Conservation (phyloP, 2,329 filamentous ascomycete genomes). For the Colletotrichum ledebouriae region DNA sequence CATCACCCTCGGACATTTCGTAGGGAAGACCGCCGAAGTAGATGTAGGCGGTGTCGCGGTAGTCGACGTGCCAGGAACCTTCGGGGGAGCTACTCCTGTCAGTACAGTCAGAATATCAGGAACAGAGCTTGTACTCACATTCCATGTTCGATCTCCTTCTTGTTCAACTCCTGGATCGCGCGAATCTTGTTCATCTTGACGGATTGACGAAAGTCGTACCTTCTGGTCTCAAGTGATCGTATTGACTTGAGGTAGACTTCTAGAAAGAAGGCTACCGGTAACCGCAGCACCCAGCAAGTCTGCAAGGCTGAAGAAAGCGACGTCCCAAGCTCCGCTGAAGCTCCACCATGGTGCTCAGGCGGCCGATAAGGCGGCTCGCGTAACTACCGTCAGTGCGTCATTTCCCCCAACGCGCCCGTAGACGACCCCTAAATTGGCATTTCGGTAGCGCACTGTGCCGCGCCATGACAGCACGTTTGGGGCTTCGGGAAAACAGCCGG, state of each 20-base stretch:
- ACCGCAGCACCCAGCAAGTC: slow-evolving; percentile 8
- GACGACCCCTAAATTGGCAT: slow-evolving; percentile 30
- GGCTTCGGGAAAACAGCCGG: slow-evolving; percentile 41
- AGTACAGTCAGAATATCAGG: slow-evolving; percentile 39
- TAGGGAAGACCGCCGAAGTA: slow-evolving; percentile 96
- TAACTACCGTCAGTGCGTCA: slow-evolving; percentile 39
- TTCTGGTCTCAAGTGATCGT: not conserved
- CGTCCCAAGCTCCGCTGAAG: slow-evolving; percentile 21
- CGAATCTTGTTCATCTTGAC: slow-evolving; percentile 90
- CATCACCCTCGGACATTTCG: slow-evolving; percentile 93
- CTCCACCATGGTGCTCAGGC: slow-evolving; percentile 8
- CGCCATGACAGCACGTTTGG: slow-evolving; percentile 3
- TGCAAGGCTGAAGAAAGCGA: slow-evolving; percentile 38
- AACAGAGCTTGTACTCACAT: slow-evolving; percentile 65
- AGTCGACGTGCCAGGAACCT: slow-evolving; percentile 97
- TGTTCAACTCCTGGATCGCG: slow-evolving; percentile 92
- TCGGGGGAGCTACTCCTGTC: slow-evolving; percentile 74
- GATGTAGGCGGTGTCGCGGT: slow-evolving; percentile 95
- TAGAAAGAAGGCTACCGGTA: not conserved
- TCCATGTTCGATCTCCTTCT: slow-evolving; percentile 91
- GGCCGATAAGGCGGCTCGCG: slow-evolving; percentile 10
- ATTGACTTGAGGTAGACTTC: slow-evolving; percentile 1
- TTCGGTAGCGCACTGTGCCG: slow-evolving; percentile 34
- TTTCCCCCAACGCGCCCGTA: slow-evolving; percentile 18
- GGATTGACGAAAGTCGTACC: not conserved